These are phyloP conservation scores for Fusarium dimerum DNA, from an alignment of 2,329 filamentous ascomycete genomes.

Conservation along the genomic window DNA sequence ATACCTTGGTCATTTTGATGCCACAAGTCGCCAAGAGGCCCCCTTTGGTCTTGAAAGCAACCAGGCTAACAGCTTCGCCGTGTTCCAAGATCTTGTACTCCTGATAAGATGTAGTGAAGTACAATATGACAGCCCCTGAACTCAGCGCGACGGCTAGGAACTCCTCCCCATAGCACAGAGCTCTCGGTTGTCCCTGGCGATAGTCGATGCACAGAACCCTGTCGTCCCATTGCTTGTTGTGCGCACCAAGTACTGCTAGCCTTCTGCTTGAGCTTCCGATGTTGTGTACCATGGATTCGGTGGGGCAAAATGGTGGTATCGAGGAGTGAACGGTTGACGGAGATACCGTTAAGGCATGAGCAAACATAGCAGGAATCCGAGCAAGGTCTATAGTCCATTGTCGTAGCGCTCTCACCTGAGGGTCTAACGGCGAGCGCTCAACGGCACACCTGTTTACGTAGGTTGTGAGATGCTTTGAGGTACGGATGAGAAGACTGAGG, in stretches of 20 bases:
- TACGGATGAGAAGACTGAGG: constrained; percentile 15
- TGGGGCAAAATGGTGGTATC: constrained; percentile 36
- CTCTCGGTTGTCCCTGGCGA: constrained; percentile 22
- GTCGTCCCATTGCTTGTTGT: constrained; percentile 33
- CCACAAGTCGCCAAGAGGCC: constrained; percentile 34
- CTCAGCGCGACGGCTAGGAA: constrained; percentile 31
- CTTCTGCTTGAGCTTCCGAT: constrained; percentile 6
- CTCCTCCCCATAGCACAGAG: constrained; percentile 28
- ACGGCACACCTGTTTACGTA: constrained; percentile 19
- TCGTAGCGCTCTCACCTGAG: constrained; percentile 18
- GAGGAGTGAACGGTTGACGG: constrained; percentile 34
- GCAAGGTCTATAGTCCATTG: constrained; percentile 34
- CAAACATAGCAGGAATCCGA: constrained; percentile 34
- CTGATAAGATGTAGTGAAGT: constrained; percentile 28
- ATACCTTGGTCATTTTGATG: constrained; percentile 30
- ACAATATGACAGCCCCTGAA: constrained; percentile 24
- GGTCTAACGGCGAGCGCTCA: constrained; percentile 17
- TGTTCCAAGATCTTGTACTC: constrained; percentile 29
- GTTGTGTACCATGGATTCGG: constrained; percentile 26
- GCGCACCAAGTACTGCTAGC: constrained; percentile 26
- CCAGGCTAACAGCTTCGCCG: constrained; percentile 32
- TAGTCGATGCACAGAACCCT: constrained; percentile 32
- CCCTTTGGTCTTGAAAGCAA: constrained; percentile 32
- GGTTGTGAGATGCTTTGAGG: constrained; percentile 18
- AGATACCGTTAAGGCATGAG: constrained; percentile 26